Conservation (phyloP, 208 protist genomes). For the Hexamita inflata region DNA sequence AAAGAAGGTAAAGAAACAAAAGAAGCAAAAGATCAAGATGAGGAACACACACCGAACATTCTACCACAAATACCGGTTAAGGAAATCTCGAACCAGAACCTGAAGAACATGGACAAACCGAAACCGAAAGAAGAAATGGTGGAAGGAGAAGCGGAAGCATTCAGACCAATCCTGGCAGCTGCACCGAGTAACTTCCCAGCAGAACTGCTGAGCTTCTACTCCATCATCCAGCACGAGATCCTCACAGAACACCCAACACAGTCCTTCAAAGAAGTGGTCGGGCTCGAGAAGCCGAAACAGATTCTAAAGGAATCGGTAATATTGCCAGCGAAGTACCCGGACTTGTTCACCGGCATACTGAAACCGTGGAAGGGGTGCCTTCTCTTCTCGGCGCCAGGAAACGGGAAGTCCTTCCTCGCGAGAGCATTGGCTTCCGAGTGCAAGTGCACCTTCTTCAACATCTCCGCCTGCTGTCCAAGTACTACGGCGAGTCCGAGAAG, state of each 20-base stretch:
- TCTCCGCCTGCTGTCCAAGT: slow-evolving; percentile 4
- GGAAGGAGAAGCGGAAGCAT: no score
- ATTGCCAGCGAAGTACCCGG: slow-evolving; percentile 1
- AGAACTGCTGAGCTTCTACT: no score
- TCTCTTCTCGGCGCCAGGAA: not conserved
- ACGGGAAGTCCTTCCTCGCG: slow-evolving; percentile 2
- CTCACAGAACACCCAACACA: not conserved
- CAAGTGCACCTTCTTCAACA: slow-evolving; percentile 1
- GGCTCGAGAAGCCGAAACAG: not conserved
- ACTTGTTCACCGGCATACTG: not conserved
- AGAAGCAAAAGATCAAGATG: no score
- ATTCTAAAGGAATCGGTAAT: slow-evolving; percentile 22
- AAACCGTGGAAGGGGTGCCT: slow-evolving; percentile 20
- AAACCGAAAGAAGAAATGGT: no score
- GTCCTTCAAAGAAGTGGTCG: not conserved
- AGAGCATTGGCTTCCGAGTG: slow-evolving; percentile 4
- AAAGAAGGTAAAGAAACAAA: no score
- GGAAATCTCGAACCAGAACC: no score
- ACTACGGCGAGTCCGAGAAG: slow-evolving; percentile 24
- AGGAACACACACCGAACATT: no score
- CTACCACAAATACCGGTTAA: no score
- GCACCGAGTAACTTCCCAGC: no score
- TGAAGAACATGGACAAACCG: no score
- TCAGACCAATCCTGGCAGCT: no score
- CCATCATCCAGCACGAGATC: slow-evolving; percentile 21